Base-by-base conservation (phyloP, 2,329 filamentous ascomycete genomes). In the Ophiostoma triangulosporum region DNA sequence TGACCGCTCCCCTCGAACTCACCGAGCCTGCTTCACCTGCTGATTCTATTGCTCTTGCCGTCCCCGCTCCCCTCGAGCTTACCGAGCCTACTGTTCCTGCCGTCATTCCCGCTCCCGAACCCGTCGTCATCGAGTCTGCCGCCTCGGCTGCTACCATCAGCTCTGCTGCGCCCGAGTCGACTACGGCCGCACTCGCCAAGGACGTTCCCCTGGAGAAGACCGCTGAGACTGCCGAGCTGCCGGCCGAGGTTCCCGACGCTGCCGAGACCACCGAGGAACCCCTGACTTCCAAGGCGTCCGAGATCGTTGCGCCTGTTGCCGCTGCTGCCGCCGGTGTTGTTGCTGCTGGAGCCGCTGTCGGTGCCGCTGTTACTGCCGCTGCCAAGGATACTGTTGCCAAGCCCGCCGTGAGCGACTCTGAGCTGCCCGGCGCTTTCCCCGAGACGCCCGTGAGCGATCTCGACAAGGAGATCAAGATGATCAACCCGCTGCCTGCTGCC, bases 401-500 rank as follows among this genome's bases (percentile, higher is more conserved):
- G 15, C 17, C 51, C 6, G 49, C 43, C 22, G 50, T 53, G 55
- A 20, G 50, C 12, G 56, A 14, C 33, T 8, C 48, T 8, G 54
- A 50, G 3, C 6, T 70, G 24, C 69, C 73, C 11, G 72, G 72
- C 40, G 65, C 67, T 38, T 77, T 75, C 58, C 62, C 63, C 12
- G 63, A 63, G 70, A 71, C 57, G 3, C 86, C 88, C 45, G 66
- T 70, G 48, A 65, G 66, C 48, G 73, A 76, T 54, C 65, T 70
- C 31, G 68, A 75, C 59, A 72, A 78, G 65, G 68, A 73, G 53
- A 68, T 88, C 64, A 68, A 73, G 62, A 27, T 60, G 31, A 68
- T 84, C 60, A 75, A 77, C 62, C 81, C 82, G 24, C 68, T 85
- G 33, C 81, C 82, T 24, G 81, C 81, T 53, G 73, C 78, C 20